Base-by-base conservation (phyloP, 2,329 filamentous ascomycete genomes). In the Calonectria pauciramosa region DNA sequence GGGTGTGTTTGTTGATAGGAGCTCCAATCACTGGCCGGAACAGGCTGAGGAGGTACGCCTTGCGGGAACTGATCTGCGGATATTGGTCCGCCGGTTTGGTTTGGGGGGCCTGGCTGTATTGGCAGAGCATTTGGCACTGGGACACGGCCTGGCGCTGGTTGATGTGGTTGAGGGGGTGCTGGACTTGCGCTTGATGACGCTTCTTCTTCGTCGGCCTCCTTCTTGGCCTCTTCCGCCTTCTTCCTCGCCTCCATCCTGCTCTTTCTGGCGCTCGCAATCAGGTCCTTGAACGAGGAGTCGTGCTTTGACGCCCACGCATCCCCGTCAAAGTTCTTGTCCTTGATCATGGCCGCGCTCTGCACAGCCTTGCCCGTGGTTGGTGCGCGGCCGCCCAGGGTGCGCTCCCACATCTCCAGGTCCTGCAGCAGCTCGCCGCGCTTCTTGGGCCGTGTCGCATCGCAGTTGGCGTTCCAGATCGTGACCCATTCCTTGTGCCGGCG, bases 401-500 rank as follows among this genome's bases (percentile, higher is more conserved):
- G 90, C 84, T 99, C 97, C 96, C 97, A 99, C 1, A 91, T 85
- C 28, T 96, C 94, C 16, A 99, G 84, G 74, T 99, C 96, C 18
- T 91, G 91, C 20, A 98, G 85, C 6, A 99, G 85, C 72, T 97
- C 93, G 9, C 86, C 82, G 76, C 94, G 95, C 14, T 89, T 88
- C 82, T 94, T 94, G 0, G 95, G 95, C 2, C 88, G 87, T 44
- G 90, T 91, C 2, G 96, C 94, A 84, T 99, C 97, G 85, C 96
- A 98, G 83, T 99, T 99, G 14, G 97, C 95, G 84, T 99, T 99
- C 94, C 95, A 98, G 23, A 99, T 86, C 47, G 97, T 98, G 67
- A 97, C 90, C 96, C 96, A 99, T 84, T 99, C 97, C 30, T 91
- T 95, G 81, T 99, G 96, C 23, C 97, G 91, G 77, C 90, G 91